phyloP scores from a whole-genome alignment of 371 early-diverging fungal genomes.

The Amoeboaphelidium occidentale region DNA sequence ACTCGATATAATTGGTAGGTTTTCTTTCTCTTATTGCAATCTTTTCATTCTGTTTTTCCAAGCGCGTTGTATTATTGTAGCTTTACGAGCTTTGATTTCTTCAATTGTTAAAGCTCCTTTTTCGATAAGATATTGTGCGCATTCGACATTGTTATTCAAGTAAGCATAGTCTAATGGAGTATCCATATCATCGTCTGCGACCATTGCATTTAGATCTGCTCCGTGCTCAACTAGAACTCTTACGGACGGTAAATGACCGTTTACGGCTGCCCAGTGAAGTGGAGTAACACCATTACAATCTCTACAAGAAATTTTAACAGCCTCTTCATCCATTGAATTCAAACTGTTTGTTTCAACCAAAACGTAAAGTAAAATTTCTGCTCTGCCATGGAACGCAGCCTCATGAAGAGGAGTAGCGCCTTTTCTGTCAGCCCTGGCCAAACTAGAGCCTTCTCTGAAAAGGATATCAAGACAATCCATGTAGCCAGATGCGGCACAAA shows the following conservation, averaged over 20 bases:
- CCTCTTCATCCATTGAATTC: too few relatives aligned
- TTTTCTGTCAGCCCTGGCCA: neutral
- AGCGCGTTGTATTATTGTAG: neutral
- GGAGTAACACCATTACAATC: constrained; percentile 18
- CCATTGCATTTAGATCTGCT: neutral
- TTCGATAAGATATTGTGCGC: neutral
- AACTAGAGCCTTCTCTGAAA: neutral
- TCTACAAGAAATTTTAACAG: neutral
- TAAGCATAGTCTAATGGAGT: neutral
- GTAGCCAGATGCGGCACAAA: neutral
- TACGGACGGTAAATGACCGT: constrained; percentile 42
- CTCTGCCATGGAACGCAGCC: neutral
- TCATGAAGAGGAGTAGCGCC: neutral
- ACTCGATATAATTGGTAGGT: too few relatives aligned
- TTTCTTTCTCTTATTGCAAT: too few relatives aligned
- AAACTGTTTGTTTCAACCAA: neutral
- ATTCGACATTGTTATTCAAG: neutral
- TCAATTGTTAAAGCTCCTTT: neutral
- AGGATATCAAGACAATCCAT: neutral
- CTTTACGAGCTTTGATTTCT: neutral
- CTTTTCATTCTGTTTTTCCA: too few relatives aligned
- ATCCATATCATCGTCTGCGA: neutral
- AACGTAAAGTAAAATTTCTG: neutral
- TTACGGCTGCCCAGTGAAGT: constrained; percentile 67
- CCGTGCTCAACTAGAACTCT: constrained; percentile 21